phyloP scores from a whole-genome alignment of 495 filamentous ascomycete species.

The Apiosordaria backusii region DNA sequence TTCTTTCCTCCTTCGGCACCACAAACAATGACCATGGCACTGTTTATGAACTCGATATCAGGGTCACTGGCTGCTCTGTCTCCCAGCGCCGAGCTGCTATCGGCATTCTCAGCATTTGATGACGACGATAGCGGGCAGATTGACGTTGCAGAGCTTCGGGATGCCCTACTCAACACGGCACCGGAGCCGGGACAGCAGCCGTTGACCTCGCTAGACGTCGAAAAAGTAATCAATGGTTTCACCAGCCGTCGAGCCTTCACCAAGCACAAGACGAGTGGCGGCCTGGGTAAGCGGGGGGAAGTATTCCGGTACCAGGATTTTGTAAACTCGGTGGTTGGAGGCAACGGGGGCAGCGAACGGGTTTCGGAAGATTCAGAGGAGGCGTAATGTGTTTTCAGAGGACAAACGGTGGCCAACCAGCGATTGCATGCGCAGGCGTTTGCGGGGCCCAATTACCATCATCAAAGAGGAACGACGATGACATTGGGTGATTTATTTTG shows the following conservation, averaged over 20 bases:
- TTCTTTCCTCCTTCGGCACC: constrained; percentile 71
- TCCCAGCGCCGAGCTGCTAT: constrained; percentile 69
- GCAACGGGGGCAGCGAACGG: constrained; percentile 38
- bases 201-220: constrained; percentile 72
- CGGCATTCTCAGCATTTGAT: constrained; percentile 91
- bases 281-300: constrained; percentile 57
- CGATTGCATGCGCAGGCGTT: neutral
- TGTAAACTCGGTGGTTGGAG: constrained; percentile 57
- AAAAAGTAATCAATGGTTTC: constrained; percentile 79
- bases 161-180: constrained; percentile 75
- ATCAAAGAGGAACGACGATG: neutral
- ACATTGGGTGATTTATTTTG: neutral
- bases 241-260: constrained; percentile 74
- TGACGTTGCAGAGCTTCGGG: constrained; percentile 74
- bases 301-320: constrained; percentile 79
- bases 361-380: constrained; percentile 33
- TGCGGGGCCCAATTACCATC: constrained; percentile 5
- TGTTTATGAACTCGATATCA: constrained; percentile 76
- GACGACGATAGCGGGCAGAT: constrained; percentile 93
- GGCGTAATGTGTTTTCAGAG: constrained; percentile 9
- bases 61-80: constrained; percentile 67
- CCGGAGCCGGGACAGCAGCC: constrained; percentile 66
- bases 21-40: constrained; percentile 73
- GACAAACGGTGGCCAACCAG: constrained; percentile 7
- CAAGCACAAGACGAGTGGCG: constrained; percentile 41